Evolutionary conservation across 192 early-diverging fungal species (phyloP).

Genomic region (Backusella australiensis): DNA sequence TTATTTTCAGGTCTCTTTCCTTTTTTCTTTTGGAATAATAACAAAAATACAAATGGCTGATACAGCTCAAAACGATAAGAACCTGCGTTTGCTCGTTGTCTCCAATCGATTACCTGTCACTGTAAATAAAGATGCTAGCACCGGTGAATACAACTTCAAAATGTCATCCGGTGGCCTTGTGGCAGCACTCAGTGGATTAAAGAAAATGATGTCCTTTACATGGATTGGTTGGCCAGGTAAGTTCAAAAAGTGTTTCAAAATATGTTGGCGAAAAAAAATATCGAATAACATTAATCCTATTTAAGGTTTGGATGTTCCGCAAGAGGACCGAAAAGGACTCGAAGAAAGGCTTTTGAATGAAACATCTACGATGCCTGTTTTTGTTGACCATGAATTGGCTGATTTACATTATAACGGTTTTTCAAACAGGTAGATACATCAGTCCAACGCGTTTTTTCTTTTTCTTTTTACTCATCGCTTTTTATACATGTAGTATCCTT

Average conservation of each 20-base stretch:
- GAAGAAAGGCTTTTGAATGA: conserved; percentile 69
- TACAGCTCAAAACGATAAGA: conserved; percentile 23
- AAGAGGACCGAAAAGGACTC: conserved; percentile 70
- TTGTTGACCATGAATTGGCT: conserved; percentile 89
- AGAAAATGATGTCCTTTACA: conserved; percentile 92
- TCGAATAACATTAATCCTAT: neutral
- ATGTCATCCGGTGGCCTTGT: conserved; percentile 97
- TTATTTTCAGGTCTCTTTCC: neutral
- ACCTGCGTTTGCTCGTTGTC: conserved; percentile 79
- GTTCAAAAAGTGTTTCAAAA: neutral
- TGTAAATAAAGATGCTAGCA: conserved; percentile 57
- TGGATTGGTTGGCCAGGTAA: conserved; percentile 99
- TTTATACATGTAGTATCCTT: conserved; percentile 67
- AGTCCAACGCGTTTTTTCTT: neutral
- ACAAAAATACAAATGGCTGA: neutral
- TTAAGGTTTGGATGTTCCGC: conserved; percentile 77
- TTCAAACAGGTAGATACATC: conserved; percentile 69
- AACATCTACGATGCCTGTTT: conserved; percentile 90
- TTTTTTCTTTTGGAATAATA: neutral
- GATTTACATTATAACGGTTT: conserved; percentile 99
- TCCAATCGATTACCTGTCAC: conserved; percentile 98
- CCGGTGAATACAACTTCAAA: conserved; percentile 57
- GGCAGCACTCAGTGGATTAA: conserved; percentile 89
- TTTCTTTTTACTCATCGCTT: neutral
- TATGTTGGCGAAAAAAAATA: neutral